A percentile compares a stretch with the other conserved stretches of the same genome.
Conservation (phyloP, 257 asterid genomes). For the Petunia axillaris region DNA sequence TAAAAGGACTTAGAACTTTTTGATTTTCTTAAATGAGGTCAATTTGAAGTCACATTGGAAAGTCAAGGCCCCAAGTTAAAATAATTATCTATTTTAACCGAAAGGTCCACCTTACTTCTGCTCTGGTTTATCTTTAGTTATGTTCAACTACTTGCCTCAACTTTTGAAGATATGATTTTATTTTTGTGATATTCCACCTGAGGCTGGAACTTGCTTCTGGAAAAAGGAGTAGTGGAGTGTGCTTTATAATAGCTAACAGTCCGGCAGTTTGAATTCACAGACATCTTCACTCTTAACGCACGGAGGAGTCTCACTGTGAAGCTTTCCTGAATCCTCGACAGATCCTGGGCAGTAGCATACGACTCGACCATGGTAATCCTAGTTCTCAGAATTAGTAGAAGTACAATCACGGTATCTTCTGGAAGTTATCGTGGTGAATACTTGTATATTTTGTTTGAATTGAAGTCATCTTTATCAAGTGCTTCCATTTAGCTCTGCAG, state of each 20-base stretch:
- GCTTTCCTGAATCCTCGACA: background rate
- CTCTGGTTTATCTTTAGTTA: background rate
- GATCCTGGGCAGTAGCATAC: background rate
- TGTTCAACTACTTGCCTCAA: background rate
- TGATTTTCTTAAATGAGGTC: background rate
- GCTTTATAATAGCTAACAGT: background rate
- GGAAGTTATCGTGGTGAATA: background rate
- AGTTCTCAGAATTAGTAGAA: background rate
- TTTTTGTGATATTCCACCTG: background rate
- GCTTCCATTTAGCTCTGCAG: background rate
- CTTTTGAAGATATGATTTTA: background rate
- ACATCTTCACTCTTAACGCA: background rate
- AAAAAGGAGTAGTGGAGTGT: background rate
- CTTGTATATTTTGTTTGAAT: background rate
- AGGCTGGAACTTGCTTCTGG: background rate
- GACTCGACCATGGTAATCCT: constrained; percentile 10
- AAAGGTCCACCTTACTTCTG: background rate
- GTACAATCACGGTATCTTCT: background rate
- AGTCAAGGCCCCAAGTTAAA: background rate
- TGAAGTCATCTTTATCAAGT: background rate
- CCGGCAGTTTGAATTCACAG: constrained; percentile 6
- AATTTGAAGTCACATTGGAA: background rate
- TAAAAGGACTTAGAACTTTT: background rate
- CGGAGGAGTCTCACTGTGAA: background rate
- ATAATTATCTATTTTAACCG: background rate